Percentiles rank a stretch among this genome's conserved stretches.
Conservation (phyloP, 352 stramenopile genomes). For the Phytophthora sp. region DNA sequence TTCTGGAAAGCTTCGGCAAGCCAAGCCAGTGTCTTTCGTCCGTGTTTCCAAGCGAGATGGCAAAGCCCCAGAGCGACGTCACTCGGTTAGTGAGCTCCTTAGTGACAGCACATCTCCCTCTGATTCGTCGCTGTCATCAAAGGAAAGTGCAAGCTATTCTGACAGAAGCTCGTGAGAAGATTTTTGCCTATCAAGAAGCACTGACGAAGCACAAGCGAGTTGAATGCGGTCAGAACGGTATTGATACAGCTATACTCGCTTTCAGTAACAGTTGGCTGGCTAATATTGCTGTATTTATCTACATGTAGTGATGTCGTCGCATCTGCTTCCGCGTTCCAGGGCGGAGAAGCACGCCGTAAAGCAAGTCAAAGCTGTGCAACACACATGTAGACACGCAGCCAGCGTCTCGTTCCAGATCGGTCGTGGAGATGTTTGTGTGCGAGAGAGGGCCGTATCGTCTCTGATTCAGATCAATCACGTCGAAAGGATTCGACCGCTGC, state of each 20-base stretch:
- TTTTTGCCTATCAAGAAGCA: slow-evolving; percentile 26
- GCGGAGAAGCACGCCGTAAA: slow-evolving; percentile 20
- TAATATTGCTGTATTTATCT: slow-evolving; percentile 12
- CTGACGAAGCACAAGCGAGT: slow-evolving; percentile 17
- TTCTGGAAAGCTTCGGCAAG: slow-evolving; percentile 47
- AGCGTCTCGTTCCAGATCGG: slow-evolving; percentile 35
- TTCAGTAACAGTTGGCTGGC: neutral
- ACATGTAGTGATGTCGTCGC: slow-evolving; percentile 12
- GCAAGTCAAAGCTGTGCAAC: slow-evolving; percentile 1
- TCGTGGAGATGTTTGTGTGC: no score
- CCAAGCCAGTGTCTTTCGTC: slow-evolving; percentile 39
- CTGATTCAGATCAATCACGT: slow-evolving; percentile 29
- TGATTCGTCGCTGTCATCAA: slow-evolving; percentile 37
- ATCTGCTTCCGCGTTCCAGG: slow-evolving; percentile 3
- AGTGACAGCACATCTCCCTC: slow-evolving; percentile 32
- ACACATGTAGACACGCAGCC: slow-evolving; percentile 2
- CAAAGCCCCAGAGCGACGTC: slow-evolving; percentile 36
- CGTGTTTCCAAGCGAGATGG: slow-evolving; percentile 30
- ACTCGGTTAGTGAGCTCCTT: slow-evolving; percentile 34
- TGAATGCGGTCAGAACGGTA: slow-evolving; percentile 17
- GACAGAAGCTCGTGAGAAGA: slow-evolving; percentile 34
- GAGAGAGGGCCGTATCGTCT: slow-evolving; percentile 2
- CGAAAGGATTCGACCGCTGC: slow-evolving; percentile 16
- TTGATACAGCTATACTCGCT: neutral
- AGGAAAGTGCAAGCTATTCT: slow-evolving; percentile 39